Percentiles rank a stretch among this genome's conserved stretches.
Conservation (phyloP, 192 early-diverging fungal species). For the Phlyctochytrium arcticum region DNA sequence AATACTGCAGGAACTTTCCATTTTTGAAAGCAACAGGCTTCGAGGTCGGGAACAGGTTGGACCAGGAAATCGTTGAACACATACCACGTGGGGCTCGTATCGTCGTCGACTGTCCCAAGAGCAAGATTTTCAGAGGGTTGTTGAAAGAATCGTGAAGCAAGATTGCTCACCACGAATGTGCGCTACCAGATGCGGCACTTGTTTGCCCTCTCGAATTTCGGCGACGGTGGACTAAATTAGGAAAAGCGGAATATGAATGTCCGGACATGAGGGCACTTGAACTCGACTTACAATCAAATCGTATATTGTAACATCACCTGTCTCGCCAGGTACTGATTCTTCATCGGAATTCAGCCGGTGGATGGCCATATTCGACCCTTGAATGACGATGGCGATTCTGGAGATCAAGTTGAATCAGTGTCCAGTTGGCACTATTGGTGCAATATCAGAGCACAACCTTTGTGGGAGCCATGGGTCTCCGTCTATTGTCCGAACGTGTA, state of each 20-base stretch:
- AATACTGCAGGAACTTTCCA: constrained; percentile 67
- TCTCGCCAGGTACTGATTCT: constrained; percentile 10
- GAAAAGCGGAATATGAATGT: no score
- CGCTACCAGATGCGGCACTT: constrained; percentile 66
- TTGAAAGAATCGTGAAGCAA: not conserved
- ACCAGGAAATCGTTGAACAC: constrained; percentile 97
- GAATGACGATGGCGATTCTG: constrained; percentile 52
- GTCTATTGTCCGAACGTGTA: no score
- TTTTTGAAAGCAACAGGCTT: constrained; percentile 57
- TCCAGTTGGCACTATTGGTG: no score
- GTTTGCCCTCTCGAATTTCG: constrained; percentile 46
- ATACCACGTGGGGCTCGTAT: constrained; percentile 56
- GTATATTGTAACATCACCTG: constrained; percentile 47
- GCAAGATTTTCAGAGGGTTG: not conserved
- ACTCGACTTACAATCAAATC: constrained; percentile 57
- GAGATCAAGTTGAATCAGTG: no score
- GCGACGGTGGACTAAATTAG: constrained; percentile 33
- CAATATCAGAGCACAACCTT: no score
- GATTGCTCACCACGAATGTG: constrained; percentile 54
- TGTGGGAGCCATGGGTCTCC: not conserved
- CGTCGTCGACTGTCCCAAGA: not conserved
- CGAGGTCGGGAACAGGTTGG: constrained; percentile 61
- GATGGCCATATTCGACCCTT: constrained; percentile 37
- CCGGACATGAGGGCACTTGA: no score
- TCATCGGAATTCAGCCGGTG: constrained; percentile 26